These are phyloP conservation scores for Barnettozyma populi DNA, from an alignment of 805 yeast genomes.

Conservation along the genomic window DNA sequence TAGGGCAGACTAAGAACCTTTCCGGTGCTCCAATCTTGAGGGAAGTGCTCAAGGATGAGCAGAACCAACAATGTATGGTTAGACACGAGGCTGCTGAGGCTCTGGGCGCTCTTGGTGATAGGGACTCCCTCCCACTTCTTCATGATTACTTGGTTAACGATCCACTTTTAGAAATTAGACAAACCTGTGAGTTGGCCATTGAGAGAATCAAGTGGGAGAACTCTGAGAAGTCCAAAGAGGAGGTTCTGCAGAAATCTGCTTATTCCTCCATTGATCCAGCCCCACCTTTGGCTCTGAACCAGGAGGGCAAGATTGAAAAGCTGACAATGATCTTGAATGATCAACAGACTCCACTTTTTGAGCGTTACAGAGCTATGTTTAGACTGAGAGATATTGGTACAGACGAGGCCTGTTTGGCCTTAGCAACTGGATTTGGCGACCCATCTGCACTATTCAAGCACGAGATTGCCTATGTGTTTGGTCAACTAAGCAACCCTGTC, in stretches of 20 bases:
- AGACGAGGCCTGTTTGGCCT: conserved; percentile 86
- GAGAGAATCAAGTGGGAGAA: conserved; percentile 93
- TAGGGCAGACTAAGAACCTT: conserved; percentile 90
- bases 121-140: conserved; percentile 61
- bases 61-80: conserved; percentile 86
- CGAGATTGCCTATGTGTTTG: conserved; percentile 97
- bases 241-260: conserved; percentile 66
- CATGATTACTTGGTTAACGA: conserved; percentile 62
- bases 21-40: conserved; percentile 72
- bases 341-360: conserved; percentile 73
- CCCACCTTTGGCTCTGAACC: conserved; percentile 81
- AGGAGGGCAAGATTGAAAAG: conserved; percentile 55
- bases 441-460: conserved; percentile 93
- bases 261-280: conserved; percentile 96
- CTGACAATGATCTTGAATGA: conserved; percentile 68
- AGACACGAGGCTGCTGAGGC: conserved; percentile 99
- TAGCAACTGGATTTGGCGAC: conserved; percentile 86
- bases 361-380: conserved; percentile 98
- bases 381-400: conserved; percentile 92
- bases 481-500: conserved; percentile 91
- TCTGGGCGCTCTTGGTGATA: conserved; percentile 89
- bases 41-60: conserved; percentile 55
- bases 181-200: conserved; percentile 96
- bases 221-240: conserved; percentile 58
- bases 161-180: conserved; percentile 82